Base-by-base conservation (phyloP, 306 rosid genomes). In the Vigna trinervia region DNA sequence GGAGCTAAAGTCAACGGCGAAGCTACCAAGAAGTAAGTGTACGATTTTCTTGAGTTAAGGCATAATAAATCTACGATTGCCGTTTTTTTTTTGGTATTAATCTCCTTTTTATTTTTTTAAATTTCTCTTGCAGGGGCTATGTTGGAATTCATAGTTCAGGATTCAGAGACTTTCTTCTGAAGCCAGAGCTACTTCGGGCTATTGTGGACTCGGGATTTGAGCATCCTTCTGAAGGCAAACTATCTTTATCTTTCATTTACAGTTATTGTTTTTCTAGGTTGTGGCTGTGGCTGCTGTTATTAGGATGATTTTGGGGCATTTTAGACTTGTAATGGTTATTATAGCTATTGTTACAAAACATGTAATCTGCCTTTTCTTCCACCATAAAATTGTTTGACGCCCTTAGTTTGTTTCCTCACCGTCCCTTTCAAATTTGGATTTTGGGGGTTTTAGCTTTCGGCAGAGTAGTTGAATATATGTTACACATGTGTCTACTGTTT, bases 111-210 rank as follows among this genome's bases (percentile, higher is more conserved):
- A 22, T 22, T 54, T 41, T 51, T 0, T 58, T 56, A 0, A 8
- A 36, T 71, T 17, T 54, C 34, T 12, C 15, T 2, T 60, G 54
- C 53, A 96, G 99, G 89, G 99, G 99, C 73, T 96, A 96, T 77
- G 99, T 96, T 5, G 99, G 99, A 73, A 96, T 96, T 69, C 99
- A 96, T 84, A 96, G 99, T 84, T 96, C 99, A 47, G 99, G 99
- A 77, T 96, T 96, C 81, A 88, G 99, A 89, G 99, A 96, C 89
- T 96, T 96, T 79, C 98, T 96, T 66, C 86, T 95, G 77, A 95
- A 95, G 90, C 98, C 99, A 75, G 99, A 95, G 87, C 99, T 95
- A 77, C 98, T 95, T 11, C 97, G 99, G 4, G 96, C 99, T 77
- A 95, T 95, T 67, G 99, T 95, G 60, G 99, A 96, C 85, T 96